Percentiles rank a stretch among this genome's conserved stretches.
Evolutionary conservation across 1,139 yeast genomes (phyloP).

Genomic region (Entelexis sorbosivorans): DNA sequence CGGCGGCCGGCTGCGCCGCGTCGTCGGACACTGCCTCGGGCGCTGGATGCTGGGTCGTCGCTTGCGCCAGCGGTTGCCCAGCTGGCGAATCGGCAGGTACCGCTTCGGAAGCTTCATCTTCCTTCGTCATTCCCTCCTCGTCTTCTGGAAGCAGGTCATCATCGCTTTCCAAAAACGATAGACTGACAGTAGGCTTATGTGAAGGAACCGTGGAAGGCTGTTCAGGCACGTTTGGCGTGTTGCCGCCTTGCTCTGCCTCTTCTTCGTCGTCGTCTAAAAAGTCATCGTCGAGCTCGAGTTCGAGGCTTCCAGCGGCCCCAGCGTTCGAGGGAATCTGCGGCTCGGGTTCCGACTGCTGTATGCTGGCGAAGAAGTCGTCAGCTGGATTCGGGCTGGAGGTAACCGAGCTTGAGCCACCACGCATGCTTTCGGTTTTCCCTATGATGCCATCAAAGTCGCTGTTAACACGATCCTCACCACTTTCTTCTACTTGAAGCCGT

Average conservation of each 20-base stretch:
- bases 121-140: conserved; percentile 22
- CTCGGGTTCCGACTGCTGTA: neutral
- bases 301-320: conserved; percentile 7
- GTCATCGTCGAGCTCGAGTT: conserved; percentile 21
- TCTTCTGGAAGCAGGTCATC: conserved; percentile 39
- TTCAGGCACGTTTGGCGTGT: no score
- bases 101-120: neutral
- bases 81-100: no score
- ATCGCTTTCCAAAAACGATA: conserved; percentile 40
- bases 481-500: neutral
- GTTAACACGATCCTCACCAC: conserved; percentile 2
- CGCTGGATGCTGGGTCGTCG: neutral
- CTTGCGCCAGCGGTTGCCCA: neutral
- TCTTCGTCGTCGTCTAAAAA: conserved; percentile 13
- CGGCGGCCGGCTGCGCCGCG: neutral
- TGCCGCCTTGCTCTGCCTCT: no score
- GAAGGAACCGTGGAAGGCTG: no score
- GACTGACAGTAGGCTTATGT: neutral
- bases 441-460: conserved; percentile 3
- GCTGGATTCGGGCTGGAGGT: neutral
- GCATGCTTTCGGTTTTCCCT: neutral
- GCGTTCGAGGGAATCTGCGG: neutral
- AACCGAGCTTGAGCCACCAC: conserved; percentile 1
- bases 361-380: neutral
- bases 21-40: no score